These are phyloP conservation scores for Starmerella asiatica DNA, from an alignment of 805 yeast genomes.

Conservation along the genomic window DNA sequence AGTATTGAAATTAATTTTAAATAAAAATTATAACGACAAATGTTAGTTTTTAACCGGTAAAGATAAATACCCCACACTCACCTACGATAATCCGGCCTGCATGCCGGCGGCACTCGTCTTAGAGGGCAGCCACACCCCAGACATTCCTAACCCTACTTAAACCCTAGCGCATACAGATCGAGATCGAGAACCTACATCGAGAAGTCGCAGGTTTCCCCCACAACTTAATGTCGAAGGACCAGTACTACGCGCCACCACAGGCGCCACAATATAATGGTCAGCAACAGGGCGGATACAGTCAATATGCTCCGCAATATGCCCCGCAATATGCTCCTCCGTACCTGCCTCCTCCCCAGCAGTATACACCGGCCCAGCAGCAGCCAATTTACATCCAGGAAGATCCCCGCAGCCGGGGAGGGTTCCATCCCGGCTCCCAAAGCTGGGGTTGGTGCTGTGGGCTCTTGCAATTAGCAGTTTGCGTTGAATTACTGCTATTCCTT, in stretches of 20 bases:
- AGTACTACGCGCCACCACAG: conserved; percentile 9
- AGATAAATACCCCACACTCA: too few relatives aligned
- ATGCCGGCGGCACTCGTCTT: too few relatives aligned
- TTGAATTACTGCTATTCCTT: conserved; percentile 10
- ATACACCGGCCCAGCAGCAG: conserved; percentile 11
- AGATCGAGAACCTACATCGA: too few relatives aligned
- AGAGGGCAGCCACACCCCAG: too few relatives aligned
- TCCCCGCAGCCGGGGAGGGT: conserved; percentile 2
- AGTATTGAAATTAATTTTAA: too few relatives aligned
- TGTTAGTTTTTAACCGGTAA: too few relatives aligned
- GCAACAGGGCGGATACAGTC: conserved; percentile 2
- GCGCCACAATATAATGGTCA: conserved; percentile 6
- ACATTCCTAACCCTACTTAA: too few relatives aligned
- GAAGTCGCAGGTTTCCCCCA: too few relatives aligned
- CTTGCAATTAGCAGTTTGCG: conserved; percentile 14
- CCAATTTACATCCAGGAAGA: conserved; percentile 16
- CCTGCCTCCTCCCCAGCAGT: conserved; percentile 2
- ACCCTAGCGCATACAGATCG: too few relatives aligned
- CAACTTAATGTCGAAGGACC: conserved; percentile 9
- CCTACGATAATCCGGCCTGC: too few relatives aligned
- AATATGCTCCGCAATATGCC: conserved; percentile 2
- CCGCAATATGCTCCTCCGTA: background rate
- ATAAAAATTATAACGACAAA: too few relatives aligned
- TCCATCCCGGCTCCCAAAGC: conserved; percentile 11
- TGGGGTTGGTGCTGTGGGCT: conserved; percentile 17